Conservation (phyloP, 2,329 filamentous ascomycete genomes). For the Xylaria sp. region DNA sequence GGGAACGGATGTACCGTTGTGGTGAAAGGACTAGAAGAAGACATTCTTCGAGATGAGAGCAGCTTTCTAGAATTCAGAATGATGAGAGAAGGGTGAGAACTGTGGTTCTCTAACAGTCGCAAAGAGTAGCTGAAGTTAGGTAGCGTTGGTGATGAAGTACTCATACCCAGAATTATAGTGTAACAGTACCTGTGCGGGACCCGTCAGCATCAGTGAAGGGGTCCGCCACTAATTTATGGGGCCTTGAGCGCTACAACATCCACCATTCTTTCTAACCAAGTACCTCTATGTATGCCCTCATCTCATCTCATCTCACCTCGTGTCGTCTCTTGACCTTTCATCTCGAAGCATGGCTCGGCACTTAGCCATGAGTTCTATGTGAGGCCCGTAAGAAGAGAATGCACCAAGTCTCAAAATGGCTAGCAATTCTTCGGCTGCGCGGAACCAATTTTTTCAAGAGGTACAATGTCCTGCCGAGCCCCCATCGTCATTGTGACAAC, state of each 20-base stretch:
- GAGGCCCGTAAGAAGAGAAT: conserved; percentile 22
- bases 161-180: not conserved
- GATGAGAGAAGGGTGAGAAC: not conserved
- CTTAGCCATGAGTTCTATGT: not conserved
- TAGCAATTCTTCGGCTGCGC: conserved; percentile 38
- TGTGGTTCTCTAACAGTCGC: not conserved
- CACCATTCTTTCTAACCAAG: not conserved
- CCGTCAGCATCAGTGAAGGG: not conserved
- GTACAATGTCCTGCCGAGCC: conserved; percentile 36
- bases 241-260: conserved; percentile 8
- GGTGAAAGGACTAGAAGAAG: conserved; percentile 51
- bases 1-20: conserved; percentile 60
- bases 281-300: not conserved
- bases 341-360: not conserved
- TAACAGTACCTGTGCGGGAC: not conserved
- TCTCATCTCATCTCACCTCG: not conserved
- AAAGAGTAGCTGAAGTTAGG: no score
- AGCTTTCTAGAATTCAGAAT: not conserved
- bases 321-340: not conserved
- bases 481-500: conserved; percentile 6
- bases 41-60: conserved; percentile 26
- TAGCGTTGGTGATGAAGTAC: not conserved
- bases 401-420: conserved; percentile 42
- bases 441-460: conserved; percentile 50
- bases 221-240: conserved; percentile 17